Percentiles rank a stretch among this genome's conserved stretches.
Conservation (phyloP, 148 eudicot genomes). For the Rhododendron ferrugineum region DNA sequence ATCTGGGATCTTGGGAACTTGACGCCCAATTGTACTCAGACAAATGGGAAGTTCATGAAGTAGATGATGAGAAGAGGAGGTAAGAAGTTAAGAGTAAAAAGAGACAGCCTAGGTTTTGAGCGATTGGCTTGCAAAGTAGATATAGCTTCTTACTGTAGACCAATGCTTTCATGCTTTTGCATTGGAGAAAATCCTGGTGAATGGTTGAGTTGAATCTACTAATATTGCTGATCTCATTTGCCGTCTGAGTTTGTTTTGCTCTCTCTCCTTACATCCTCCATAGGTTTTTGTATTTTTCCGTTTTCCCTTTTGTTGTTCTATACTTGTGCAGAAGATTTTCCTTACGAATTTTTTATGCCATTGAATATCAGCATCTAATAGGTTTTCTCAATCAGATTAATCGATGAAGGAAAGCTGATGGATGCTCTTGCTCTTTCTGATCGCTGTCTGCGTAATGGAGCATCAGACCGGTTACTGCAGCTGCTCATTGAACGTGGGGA, state of each 20-base stretch:
- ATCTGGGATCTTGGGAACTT: not conserved
- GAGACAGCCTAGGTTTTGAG: not conserved
- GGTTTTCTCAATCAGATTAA: constrained; percentile 41
- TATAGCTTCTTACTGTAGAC: constrained; percentile 3
- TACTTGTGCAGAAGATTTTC: not conserved
- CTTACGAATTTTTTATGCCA: not conserved
- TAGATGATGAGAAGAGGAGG: not conserved
- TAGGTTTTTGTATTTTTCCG: not conserved
- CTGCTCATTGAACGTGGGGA: constrained; percentile 76
- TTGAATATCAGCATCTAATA: not conserved
- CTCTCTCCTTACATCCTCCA: not conserved
- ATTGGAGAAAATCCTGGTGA: not conserved
- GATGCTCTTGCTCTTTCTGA: constrained; percentile 99
- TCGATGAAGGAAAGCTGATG: constrained; percentile 78
- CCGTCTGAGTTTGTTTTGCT: not conserved
- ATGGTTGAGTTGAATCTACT: not conserved
- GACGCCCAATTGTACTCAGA: not conserved
- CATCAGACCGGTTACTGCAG: constrained; percentile 78
- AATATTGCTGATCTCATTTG: not conserved
- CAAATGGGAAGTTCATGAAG: not conserved
- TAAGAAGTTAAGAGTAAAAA: not conserved
- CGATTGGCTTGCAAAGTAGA: not conserved
- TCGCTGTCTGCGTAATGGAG: constrained; percentile 87
- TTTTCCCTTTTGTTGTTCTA: not conserved
- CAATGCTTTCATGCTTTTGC: not conserved